Evolutionary conservation across 106 monocot species (phyloP).

Genomic region (Hemerocallis citrina): DNA sequence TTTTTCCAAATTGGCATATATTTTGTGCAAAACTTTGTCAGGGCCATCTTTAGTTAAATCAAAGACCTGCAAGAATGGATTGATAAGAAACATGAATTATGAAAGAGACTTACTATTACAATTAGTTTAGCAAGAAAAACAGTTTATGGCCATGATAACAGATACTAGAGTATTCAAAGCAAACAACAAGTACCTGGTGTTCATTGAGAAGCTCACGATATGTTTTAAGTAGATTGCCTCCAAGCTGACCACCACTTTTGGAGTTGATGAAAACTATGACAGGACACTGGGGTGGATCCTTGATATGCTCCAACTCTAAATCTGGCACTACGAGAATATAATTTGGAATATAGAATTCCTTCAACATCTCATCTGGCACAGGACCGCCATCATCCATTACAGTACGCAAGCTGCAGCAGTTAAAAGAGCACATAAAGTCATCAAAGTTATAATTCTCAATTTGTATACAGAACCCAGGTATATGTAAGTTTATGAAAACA

Average conservation of each 20-base stretch:
- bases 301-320: conserved; percentile 3
- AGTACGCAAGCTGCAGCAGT: conserved; percentile 5
- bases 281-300: conserved; percentile 38
- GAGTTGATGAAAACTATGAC: conserved; percentile 84
- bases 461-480: no score
- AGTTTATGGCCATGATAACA: no score
- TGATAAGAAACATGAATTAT: no score
- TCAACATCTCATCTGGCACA: conserved; percentile 9
- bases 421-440: background rate
- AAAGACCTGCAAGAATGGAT: no score
- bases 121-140: no score
- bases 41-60: no score
- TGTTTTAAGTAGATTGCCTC: conserved; percentile 58
- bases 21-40: no score
- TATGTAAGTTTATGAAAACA: no score
- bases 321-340: conserved; percentile 50
- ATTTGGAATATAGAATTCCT: conserved; percentile 64
- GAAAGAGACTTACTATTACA: no score
- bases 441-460: no score
- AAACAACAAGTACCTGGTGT: conserved; percentile 34
- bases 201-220: conserved; percentile 69
- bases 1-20: no score
- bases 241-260: conserved; percentile 87
- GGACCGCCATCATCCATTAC: conserved; percentile 8
- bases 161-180: background rate